Evolutionary conservation across 2,329 filamentous ascomycete species (phyloP).

Genomic region (Geosmithia putterillii): DNA sequence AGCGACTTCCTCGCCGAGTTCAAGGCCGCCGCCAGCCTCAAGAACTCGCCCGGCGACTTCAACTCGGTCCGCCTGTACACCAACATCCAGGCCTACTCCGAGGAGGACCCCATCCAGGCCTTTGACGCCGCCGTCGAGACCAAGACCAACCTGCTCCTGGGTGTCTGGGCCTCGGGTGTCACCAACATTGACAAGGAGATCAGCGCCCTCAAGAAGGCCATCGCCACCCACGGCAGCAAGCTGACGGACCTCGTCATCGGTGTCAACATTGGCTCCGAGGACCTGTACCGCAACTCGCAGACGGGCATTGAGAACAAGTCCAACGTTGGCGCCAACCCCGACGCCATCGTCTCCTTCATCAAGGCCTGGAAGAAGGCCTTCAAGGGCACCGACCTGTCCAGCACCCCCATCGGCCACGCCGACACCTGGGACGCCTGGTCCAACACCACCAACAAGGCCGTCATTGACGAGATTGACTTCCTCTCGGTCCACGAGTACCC

Average conservation of each 20-base stretch:
- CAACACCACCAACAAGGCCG: conserved; percentile 43
- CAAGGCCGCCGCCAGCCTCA: conserved; percentile 20
- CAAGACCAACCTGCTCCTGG: conserved; percentile 48
- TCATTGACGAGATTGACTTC: conserved; percentile 52
- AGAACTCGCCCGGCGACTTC: conserved; percentile 36
- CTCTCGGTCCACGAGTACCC: conserved; percentile 55
- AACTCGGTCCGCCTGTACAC: conserved; percentile 54
- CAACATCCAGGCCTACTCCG: conserved; percentile 50
- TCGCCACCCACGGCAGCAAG: conserved; percentile 36
- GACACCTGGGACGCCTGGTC: conserved; percentile 57
- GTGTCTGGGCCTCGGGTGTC: conserved; percentile 48
- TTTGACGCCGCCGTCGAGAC: conserved; percentile 58
- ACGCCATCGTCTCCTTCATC: conserved; percentile 53
- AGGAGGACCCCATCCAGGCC: conserved; percentile 69
- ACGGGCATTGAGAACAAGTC: conserved; percentile 52
- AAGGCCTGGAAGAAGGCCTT: conserved; percentile 49
- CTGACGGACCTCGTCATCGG: conserved; percentile 48
- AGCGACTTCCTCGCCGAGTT: conserved; percentile 35
- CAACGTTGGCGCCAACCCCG: conserved; percentile 46
- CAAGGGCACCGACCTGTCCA: conserved; percentile 26
- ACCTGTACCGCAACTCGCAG: conserved; percentile 49
- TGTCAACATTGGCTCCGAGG: conserved; percentile 55
- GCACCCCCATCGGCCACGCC: conserved; percentile 49
- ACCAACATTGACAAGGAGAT: conserved; percentile 47
- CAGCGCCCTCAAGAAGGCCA: conserved; percentile 42